A percentile compares a stretch with the other conserved stretches of the same genome.
These are phyloP conservation scores for Phallus indusiatus DNA, from an alignment of 768 basidiomycete genomes.

Conservation along the genomic window DNA sequence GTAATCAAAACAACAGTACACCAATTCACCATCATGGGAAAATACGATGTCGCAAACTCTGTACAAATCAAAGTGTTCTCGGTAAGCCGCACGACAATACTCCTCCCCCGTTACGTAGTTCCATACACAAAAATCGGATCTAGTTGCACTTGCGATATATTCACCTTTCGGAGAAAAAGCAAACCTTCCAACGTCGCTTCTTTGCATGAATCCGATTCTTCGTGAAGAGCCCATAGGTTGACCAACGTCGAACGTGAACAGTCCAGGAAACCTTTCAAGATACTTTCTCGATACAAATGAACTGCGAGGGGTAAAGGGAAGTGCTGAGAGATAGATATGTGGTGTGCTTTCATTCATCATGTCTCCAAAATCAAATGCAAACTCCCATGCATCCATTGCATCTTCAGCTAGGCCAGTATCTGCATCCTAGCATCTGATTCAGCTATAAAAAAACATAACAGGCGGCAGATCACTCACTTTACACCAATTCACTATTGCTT, in stretches of 20 bases:
- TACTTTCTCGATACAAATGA: conserved; percentile 17
- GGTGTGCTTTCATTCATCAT: conserved; percentile 25
- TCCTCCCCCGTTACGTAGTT: no score
- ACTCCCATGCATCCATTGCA: no score
- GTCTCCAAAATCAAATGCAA: conserved; percentile 22
- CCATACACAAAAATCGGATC: no score
- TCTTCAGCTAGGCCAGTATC: conserved; percentile 6
- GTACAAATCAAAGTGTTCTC: no score
- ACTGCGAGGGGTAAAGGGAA: conserved; percentile 23
- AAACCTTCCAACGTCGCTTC: neutral
- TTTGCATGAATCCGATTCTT: conserved; percentile 8
- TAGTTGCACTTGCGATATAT: no score
- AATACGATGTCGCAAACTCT: no score
- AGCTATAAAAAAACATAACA: neutral
- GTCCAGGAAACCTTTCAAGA: no score
- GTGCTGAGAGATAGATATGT: conserved; percentile 32
- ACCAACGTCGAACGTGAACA: conserved; percentile 11
- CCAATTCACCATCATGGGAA: no score
- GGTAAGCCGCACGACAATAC: no score
- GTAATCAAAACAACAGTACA: no score
- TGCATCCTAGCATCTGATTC: neutral
- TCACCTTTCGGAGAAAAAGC: no score
- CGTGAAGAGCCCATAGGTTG: neutral
- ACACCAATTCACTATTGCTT: no score
- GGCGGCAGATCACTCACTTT: conserved; percentile 3